A percentile compares a stretch with the other conserved stretches of the same genome.
These are phyloP conservation scores for Mycocentrospora acerina DNA, from an alignment of 2,329 filamentous ascomycete genomes.

Conservation along the genomic window DNA sequence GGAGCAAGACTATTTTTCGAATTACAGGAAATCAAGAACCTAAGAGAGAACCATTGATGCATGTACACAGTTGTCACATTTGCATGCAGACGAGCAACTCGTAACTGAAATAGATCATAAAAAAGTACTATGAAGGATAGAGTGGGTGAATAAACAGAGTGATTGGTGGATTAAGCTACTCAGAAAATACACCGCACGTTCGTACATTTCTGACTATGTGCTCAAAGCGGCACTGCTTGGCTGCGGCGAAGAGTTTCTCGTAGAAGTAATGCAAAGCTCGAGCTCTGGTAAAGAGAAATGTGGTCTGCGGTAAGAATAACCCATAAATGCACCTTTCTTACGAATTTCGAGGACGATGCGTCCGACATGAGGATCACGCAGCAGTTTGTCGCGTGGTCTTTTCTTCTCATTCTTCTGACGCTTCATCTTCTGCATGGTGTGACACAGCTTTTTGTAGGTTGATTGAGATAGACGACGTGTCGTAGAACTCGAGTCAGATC, in stretches of 20 bases:
- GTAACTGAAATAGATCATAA: too few species aligned
- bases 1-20: too few species aligned
- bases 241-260: conserved; percentile 2
- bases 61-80: too few species aligned
- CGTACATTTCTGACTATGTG: conserved; percentile 7
- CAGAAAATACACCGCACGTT: too few species aligned
- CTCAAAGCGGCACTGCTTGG: conserved; percentile 10
- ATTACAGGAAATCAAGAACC: too few species aligned
- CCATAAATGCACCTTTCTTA: conserved; percentile 81
- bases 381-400: conserved; percentile 78
- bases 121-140: too few species aligned
- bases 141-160: too few species aligned
- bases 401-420: conserved; percentile 69
- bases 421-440: conserved; percentile 22
- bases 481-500: conserved; percentile 1
- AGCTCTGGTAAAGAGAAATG: conserved; percentile 32
- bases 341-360: conserved; percentile 73
- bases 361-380: conserved; percentile 71
- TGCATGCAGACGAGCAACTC: too few species aligned
- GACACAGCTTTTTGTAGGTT: conserved; percentile 5
- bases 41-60: too few species aligned
- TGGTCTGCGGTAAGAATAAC: conserved; percentile 77
- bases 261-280: conserved; percentile 18
- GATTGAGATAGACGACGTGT: background rate
- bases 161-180: too few species aligned